Percentiles rank a stretch among this genome's conserved stretches.
phyloP scores from a whole-genome alignment of 192 early-diverging fungal species.

The Backusella morwellensis region DNA sequence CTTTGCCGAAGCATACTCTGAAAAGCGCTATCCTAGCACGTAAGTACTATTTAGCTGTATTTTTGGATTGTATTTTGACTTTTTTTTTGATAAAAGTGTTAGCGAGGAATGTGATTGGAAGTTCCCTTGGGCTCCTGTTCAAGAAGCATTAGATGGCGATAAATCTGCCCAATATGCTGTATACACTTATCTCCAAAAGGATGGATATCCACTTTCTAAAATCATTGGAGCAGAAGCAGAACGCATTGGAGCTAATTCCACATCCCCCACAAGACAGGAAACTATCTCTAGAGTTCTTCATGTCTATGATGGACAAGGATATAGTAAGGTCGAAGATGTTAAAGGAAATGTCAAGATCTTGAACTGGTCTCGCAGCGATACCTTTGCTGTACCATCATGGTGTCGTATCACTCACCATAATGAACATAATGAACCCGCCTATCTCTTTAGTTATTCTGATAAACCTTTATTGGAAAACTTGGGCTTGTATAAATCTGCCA shows the following conservation, averaged over 20 bases:
- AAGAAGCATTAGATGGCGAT: conserved; percentile 2
- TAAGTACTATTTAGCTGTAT: not conserved
- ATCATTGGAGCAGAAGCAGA: conserved; percentile 13
- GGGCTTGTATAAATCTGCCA: conserved; percentile 1
- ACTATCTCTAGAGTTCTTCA: conserved; percentile 10
- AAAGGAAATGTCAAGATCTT: conserved; percentile 4
- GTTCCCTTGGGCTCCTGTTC: conserved; percentile 6
- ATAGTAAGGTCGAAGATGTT: not conserved
- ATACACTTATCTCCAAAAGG: not conserved
- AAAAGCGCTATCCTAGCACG: conserved; percentile 13
- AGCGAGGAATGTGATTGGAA: not conserved
- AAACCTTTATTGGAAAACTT: conserved; percentile 14
- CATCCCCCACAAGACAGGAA: not conserved
- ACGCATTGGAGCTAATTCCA: conserved; percentile 1
- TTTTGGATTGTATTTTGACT: not conserved
- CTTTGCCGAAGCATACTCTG: conserved; percentile 13
- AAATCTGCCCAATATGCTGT: not conserved
- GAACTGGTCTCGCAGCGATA: conserved; percentile 7
- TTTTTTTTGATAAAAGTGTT: not conserved
- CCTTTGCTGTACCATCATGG: conserved; percentile 11
- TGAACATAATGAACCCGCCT: not conserved
- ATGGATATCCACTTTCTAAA: conserved; percentile 12
- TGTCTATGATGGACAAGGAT: conserved; percentile 11
- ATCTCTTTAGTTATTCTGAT: conserved; percentile 14
- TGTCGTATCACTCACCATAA: not conserved